These are phyloP conservation scores for Cryptococcus wingfieldii DNA, from an alignment of 1,284 basidiomycete genomes.

Conservation along the genomic window DNA sequence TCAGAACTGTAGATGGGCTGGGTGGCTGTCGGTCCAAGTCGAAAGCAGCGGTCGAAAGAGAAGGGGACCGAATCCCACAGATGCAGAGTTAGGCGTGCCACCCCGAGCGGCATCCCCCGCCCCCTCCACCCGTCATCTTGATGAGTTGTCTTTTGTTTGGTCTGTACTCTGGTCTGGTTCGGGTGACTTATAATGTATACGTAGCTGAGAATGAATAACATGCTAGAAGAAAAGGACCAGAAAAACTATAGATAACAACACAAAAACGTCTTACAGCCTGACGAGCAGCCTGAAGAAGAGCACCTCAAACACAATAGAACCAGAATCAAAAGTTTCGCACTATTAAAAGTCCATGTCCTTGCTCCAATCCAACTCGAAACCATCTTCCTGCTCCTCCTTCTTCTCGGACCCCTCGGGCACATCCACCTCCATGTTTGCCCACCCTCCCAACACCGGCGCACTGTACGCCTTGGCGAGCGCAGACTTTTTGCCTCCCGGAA, in stretches of 20 bases:
- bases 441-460: slow-evolving; percentile 34
- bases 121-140: not conserved
- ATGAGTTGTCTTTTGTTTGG: not conserved
- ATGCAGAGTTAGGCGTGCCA: no score
- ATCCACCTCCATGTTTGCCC: slow-evolving; percentile 33
- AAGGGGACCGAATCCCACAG: no score
- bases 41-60: no score
- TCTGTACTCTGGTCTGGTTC: not conserved
- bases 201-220: not conserved
- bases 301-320: not conserved
- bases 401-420: slow-evolving; percentile 4
- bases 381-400: slow-evolving; percentile 20
- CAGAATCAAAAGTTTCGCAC: not conserved
- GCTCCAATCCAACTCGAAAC: slow-evolving; percentile 25
- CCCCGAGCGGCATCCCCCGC: no score
- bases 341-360: not conserved
- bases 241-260: not conserved
- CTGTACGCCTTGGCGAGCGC: slow-evolving; percentile 34
- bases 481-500: slow-evolving; percentile 17
- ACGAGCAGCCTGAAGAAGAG: not conserved
- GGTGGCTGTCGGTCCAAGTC: no score
- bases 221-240: not conserved
- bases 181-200: not conserved
- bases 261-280: not conserved
- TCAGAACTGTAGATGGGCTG: no score